Evolutionary conservation across 2,329 filamentous ascomycete genomes (phyloP), one percentile per base, ranked within the genome.

Genomic region (Tolypocladium ophioglossoides): DNA sequence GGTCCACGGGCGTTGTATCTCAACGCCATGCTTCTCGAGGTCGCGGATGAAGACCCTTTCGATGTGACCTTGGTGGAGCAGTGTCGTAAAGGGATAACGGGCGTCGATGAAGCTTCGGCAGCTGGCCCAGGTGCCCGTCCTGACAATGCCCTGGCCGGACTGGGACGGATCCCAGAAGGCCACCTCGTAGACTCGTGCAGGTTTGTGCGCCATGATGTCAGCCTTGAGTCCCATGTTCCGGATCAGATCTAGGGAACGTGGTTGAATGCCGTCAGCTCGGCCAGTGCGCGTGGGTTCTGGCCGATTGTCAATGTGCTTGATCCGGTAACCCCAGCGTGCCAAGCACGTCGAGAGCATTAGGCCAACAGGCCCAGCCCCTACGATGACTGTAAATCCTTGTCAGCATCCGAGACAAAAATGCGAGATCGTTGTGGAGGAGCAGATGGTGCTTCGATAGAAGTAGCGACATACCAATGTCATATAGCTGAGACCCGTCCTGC

Each of bases 231-330:
- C 90, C 85, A 96, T 89, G 66, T 95, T 96, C 52, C 87, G 84
- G 50, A 96, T 77, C 18, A 96, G 80, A 63, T 96, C 91, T 27
- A 95, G 77, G 0, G 91, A 95, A 40, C 91, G 85, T 39, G 91
- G 91, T 72, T 96, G 91, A 55, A 96, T 95, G 58, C 90, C 91
- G 71, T 96, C 91, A 54, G 91, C 91, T 59, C 91, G 87, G 52
- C 91, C 91, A 22, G 90, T 95, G 2, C 83, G 66, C 14, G 91
- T 96, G 18, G 91, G 91, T 64, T 92, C 87, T 2, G 89, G 78
- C 56, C 91, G 81, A 72, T 95, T 95, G 73, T 96, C 91, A 66
- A 96, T 90, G 72, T 96, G 90, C 76, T 92, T 95, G 70, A 96
- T 89, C 69, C 84, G 90, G 77, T 96, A 96, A 22, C 91, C 91